These are phyloP conservation scores for Microbotryomycetes sp. DNA, from an alignment of 1,284 basidiomycete genomes.

Conservation along the genomic window DNA sequence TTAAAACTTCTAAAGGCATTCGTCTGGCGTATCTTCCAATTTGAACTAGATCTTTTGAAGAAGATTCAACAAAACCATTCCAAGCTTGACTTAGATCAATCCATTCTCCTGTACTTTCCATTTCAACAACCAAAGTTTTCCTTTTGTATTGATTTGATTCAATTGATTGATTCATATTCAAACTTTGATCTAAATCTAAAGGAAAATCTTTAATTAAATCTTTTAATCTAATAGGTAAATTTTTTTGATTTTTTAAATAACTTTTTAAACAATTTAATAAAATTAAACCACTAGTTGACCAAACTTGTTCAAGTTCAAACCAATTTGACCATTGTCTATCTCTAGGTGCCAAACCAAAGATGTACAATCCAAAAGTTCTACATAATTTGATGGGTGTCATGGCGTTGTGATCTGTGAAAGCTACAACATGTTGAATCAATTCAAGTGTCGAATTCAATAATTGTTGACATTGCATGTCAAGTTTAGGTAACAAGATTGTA, in stretches of 20 bases:
- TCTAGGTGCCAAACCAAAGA: constrained; percentile 17
- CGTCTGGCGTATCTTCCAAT: background rate
- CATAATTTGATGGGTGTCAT: constrained; percentile 19
- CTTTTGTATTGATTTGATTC: too few species aligned
- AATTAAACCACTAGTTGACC: constrained; percentile 12
- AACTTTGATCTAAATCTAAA: background rate
- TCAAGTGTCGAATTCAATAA: constrained; percentile 15
- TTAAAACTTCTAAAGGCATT: background rate
- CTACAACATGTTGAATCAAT: constrained; percentile 14
- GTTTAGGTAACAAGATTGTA: constrained; percentile 14
- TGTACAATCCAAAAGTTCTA: constrained; percentile 17
- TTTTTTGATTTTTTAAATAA: constrained; percentile 15
- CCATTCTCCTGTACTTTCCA: background rate
- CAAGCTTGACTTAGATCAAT: background rate
- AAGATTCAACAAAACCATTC: background rate
- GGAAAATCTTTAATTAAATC: constrained; percentile 10
- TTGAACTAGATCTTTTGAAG: too few species aligned
- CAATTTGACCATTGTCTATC: constrained; percentile 1
- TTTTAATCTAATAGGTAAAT: constrained; percentile 14
- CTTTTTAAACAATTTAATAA: constrained; percentile 18
- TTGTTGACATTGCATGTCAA: constrained; percentile 6
- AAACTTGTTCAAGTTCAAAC: constrained; percentile 4
- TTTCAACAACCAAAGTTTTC: background rate
- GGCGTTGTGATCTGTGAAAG: constrained; percentile 23
- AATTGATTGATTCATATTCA: too few species aligned